Conservation (phyloP, 2,329 filamentous ascomycete genomes). For the Helotiales sp. region DNA sequence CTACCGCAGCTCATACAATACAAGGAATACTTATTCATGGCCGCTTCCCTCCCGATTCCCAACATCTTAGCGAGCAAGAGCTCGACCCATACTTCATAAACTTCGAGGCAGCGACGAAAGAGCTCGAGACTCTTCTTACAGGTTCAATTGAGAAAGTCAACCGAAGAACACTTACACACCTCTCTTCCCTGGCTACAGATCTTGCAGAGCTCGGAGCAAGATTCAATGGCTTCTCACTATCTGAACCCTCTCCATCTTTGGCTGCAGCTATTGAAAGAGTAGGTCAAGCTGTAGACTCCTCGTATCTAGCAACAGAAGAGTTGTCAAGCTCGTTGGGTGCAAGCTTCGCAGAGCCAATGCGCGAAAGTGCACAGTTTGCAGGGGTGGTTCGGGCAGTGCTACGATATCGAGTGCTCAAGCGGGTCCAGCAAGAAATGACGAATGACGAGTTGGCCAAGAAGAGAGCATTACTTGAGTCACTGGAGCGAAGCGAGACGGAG, state of each 20-base stretch:
- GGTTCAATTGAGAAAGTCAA: constrained; percentile 98
- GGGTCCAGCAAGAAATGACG: constrained; percentile 97
- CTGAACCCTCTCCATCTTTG: constrained; percentile 84
- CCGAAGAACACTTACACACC: constrained; percentile 79
- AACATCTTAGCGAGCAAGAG: constrained; percentile 80
- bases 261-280: constrained; percentile 91
- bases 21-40: constrained; percentile 65
- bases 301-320: constrained; percentile 94
- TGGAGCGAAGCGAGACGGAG: constrained; percentile 93
- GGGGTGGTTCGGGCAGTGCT: constrained; percentile 88
- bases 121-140: constrained; percentile 82
- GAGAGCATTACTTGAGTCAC: constrained; percentile 73
- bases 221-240: constrained; percentile 95
- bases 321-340: constrained; percentile 85
- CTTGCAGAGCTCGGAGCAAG: constrained; percentile 91
- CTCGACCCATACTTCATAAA: constrained; percentile 94
- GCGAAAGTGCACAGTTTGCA: constrained; percentile 95
- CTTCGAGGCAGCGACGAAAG: constrained; percentile 89
- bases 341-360: constrained; percentile 95
- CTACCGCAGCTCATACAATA: constrained; percentile 55
- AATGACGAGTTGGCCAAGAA: constrained; percentile 91
- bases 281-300: constrained; percentile 92
- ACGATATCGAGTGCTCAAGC: constrained; percentile 86
- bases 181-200: constrained; percentile 81
- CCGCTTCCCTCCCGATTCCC: constrained; percentile 79